Evolutionary conservation across 2,329 filamentous ascomycete species (phyloP), one percentile per base, ranked within the genome.

Genomic region (Trichoderma oligosporum): DNA sequence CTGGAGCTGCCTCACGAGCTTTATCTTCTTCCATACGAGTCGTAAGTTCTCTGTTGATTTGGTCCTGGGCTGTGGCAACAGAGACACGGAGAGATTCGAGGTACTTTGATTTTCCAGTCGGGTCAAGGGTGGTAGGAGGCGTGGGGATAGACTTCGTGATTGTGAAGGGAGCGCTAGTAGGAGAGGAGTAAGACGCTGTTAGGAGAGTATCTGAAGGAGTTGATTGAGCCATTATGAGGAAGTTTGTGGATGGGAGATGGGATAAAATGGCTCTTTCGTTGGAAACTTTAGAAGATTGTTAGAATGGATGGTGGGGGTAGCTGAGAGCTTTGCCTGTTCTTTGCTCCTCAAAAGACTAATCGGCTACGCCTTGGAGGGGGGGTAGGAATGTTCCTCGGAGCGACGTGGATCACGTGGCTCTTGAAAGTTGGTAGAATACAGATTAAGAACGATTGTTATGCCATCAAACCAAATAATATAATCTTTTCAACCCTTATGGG

Each of bases 1-100:
- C 52, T 0, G 55, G 33, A 0, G 71, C 70, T 1, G 71, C 72
- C 14, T 77, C 78, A 12, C 74, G 73, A 7, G 72, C 74, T 67
- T 86, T 87, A 68, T 91, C 88, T 60, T 87, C 79, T 35, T 86
- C 87, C 89, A 92, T 92, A 57, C 85, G 83, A 52, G 76, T 69
- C 4, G 89, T 92, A 59, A 93, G 77, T 68, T 88, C 85, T 61
- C 74, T 76, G 72, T 93, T 93, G 68, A 92, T 76, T 49, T 79
- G 74, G 57, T 78, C 78, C 68, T 92, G 89, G n/a, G 87, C 73
- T 7, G 76, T 68, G 1, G 73, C 68, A 27, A 84, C 76, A n/a
- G 82, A 81, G 11, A 73, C 65, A 45, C 85, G 82, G 9, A 92
- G 79, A 24, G 76, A 69, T 38, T 71, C 66, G 25, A 92, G 81